Conservation (phyloP, 2,329 filamentous ascomycete genomes). For the Epichloe typhina region DNA sequence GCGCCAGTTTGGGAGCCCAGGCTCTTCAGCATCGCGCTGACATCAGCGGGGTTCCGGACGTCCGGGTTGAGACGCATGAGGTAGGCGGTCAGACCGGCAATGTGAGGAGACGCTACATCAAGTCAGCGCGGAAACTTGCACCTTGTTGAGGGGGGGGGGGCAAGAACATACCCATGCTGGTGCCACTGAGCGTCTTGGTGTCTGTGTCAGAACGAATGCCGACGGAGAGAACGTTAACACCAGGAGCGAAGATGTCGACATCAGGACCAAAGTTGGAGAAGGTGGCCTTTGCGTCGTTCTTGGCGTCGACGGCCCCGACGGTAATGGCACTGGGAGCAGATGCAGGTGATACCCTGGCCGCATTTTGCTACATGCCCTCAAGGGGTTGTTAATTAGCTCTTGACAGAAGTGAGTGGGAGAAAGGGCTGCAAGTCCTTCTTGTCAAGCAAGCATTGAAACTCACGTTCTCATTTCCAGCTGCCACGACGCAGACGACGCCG, state of each 20-base stretch:
- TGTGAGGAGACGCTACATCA: conserved; percentile 43
- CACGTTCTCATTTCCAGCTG: conserved; percentile 44
- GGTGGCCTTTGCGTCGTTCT: conserved; percentile 31
- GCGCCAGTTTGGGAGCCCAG: conserved; percentile 36
- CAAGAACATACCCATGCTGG: conserved; percentile 36
- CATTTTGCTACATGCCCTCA: conserved; percentile 25
- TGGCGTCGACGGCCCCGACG: conserved; percentile 44
- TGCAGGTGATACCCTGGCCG: conserved; percentile 37
- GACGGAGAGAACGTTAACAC: conserved; percentile 39
- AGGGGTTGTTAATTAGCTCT: conserved; percentile 7
- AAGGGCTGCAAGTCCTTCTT: conserved; percentile 3
- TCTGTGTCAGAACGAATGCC: conserved; percentile 36
- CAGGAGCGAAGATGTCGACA: conserved; percentile 44
- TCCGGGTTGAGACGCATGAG: conserved; percentile 41
- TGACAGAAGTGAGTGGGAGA: not conserved
- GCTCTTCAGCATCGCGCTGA: conserved; percentile 36
- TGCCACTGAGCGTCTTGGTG: conserved; percentile 35
- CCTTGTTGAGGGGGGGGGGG: not conserved
- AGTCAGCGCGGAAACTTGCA: too few species aligned
- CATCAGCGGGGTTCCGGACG: conserved; percentile 24
- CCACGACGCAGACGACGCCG: conserved; percentile 44
- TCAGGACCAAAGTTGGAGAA: conserved; percentile 46
- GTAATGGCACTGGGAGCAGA: conserved; percentile 44
- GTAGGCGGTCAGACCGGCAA: conserved; percentile 56
- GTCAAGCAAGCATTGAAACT: conserved; percentile 6